phyloP scores from a whole-genome alignment of 768 basidiomycete genomes.

The Austroboletus eburneus region DNA sequence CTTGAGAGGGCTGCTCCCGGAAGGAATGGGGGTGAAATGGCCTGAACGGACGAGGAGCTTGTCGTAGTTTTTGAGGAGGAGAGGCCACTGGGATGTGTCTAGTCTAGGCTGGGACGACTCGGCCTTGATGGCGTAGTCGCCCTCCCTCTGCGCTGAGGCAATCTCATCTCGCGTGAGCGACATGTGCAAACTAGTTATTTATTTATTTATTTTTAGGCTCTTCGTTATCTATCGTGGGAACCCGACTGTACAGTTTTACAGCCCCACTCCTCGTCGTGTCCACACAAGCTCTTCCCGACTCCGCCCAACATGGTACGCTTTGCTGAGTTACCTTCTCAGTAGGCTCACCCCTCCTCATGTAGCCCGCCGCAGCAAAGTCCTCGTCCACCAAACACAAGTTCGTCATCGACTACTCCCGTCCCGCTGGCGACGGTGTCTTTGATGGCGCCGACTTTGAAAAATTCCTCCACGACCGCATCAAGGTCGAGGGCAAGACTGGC shows the following conservation, averaged over 20 bases:
- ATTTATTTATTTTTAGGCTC: too few relatives aligned
- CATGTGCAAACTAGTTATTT: too few relatives aligned
- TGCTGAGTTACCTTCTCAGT: constrained; percentile 92
- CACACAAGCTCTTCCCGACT: not conserved
- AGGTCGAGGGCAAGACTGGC: constrained; percentile 89
- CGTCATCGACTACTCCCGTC: constrained; percentile 81
- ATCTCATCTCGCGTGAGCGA: constrained; percentile 62
- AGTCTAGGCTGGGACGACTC: constrained; percentile 69
- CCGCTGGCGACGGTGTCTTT: constrained; percentile 61
- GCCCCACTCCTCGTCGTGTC: too few relatives aligned
- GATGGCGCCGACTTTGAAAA: constrained; percentile 73
- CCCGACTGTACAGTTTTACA: constrained; percentile 50
- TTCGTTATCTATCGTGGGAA: constrained; percentile 20
- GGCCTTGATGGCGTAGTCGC: constrained; percentile 80
- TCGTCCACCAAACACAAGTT: constrained; percentile 68
- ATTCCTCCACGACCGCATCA: constrained; percentile 90
- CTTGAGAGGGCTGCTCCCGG: constrained; percentile 91
- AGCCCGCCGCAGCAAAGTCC: constrained; percentile 56
- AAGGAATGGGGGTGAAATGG: constrained; percentile 97
- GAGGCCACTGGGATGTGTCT: constrained; percentile 96
- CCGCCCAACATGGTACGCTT: constrained; percentile 70
- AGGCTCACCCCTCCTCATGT: constrained; percentile 60
- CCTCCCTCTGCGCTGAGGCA: constrained; percentile 66
- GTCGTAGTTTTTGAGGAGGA: constrained; percentile 98
- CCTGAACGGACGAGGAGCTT: constrained; percentile 90